Conservation (phyloP, 2,329 filamentous ascomycete genomes). For the Colletotrichum euphorbiae region DNA sequence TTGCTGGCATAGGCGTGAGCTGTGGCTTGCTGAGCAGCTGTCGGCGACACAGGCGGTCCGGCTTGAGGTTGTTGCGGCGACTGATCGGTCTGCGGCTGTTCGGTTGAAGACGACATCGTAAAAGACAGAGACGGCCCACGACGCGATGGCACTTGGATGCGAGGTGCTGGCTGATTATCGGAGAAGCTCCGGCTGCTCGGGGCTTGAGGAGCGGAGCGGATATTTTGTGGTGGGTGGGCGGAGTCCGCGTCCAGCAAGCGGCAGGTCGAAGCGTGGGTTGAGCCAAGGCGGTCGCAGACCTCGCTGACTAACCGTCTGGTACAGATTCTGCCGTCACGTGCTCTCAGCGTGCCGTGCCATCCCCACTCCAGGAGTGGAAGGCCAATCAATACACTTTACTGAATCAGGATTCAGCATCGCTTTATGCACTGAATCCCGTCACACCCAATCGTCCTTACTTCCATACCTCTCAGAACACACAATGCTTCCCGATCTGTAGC, state of each 20-base stretch:
- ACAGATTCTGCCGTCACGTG: too few relatives aligned
- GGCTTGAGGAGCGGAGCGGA: constrained; percentile 5
- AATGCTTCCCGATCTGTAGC: too few relatives aligned
- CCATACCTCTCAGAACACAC: too few relatives aligned
- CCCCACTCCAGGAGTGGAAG: too few relatives aligned
- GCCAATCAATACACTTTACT: too few relatives aligned
- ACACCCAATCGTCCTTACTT: too few relatives aligned
- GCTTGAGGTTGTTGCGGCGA: constrained; percentile 35
- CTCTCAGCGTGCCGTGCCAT: too few relatives aligned
- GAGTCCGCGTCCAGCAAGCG: not conserved
- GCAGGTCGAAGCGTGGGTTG: not conserved
- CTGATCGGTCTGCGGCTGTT: constrained; percentile 21
- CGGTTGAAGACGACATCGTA: constrained; percentile 23
- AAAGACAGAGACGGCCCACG: constrained; percentile 2
- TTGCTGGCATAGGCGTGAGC: constrained; percentile 60
- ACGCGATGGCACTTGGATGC: constrained; percentile 23
- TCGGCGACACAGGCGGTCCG: constrained; percentile 41
- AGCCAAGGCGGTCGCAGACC: not conserved
- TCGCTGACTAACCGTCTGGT: too few relatives aligned
- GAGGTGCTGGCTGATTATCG: constrained; percentile 56
- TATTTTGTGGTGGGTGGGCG: not conserved
- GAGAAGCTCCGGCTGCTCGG: constrained; percentile 52
- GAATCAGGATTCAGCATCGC: too few relatives aligned
- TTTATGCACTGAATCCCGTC: too few relatives aligned
- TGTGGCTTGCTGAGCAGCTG: constrained; percentile 41